A percentile compares a stretch with the other conserved stretches of the same genome.
Conservation (phyloP, 192 early-diverging fungal genomes). For the Backusella macrospora region DNA sequence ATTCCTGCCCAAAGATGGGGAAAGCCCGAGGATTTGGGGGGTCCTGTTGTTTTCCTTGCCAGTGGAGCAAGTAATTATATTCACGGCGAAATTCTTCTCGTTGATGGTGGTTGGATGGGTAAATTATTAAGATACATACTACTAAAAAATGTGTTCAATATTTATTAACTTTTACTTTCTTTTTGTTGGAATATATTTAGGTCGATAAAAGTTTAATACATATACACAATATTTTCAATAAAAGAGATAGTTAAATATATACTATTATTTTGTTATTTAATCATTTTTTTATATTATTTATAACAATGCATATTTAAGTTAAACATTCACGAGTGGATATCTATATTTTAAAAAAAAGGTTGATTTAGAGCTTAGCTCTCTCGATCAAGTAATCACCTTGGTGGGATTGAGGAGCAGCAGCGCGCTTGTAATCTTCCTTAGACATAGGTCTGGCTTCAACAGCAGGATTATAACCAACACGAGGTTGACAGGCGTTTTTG, state of each 20-base stretch:
- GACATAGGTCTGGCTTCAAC: constrained; percentile 58
- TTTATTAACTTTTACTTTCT: background rate
- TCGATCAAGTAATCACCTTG: constrained; percentile 8
- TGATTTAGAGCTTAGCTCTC: constrained; percentile 35
- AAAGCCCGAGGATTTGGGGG: constrained; percentile 33
- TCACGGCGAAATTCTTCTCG: constrained; percentile 33
- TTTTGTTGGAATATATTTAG: background rate
- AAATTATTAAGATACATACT: constrained; percentile 23
- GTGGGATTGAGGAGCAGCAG: constrained; percentile 20
- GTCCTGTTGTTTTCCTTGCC: constrained; percentile 35
- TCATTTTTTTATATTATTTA: background rate
- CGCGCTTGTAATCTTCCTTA: constrained; percentile 57
- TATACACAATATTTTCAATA: background rate
- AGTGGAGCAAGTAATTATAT: constrained; percentile 36
- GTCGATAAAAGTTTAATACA: background rate
- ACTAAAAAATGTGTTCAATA: constrained; percentile 23
- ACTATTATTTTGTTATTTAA: background rate
- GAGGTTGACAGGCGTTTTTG: constrained; percentile 30
- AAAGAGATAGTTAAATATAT: background rate
- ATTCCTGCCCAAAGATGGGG: constrained; percentile 33
- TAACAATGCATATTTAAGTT: background rate
- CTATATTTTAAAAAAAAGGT: background rate
- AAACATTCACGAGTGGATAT: background rate
- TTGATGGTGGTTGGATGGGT: constrained; percentile 41
- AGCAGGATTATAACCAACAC: constrained; percentile 60